Evolutionary conservation across 2,329 filamentous ascomycete species (phyloP), one percentile per base, ranked within the genome.

Genomic region (Penicillium verrucosum): DNA sequence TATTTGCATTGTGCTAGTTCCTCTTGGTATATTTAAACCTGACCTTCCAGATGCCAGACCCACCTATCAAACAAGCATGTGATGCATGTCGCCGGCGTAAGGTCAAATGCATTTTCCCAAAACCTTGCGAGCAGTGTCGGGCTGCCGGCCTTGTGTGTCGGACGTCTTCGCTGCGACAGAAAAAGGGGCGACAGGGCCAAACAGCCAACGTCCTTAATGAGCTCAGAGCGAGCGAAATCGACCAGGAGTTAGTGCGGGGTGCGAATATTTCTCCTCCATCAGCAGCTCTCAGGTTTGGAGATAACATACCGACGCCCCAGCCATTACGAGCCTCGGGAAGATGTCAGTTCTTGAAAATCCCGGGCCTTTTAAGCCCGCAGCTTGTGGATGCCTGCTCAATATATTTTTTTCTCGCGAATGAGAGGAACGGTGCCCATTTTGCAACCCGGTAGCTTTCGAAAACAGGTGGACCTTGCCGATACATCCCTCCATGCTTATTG

Each of bases 401-500:
- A 14, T 66, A 64, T 40, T 67, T 66, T 66, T 37, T 65, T 65
- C 29, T 52, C 60, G 1, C 58, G 62, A 2, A 63, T 67, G 61
- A 43, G 56, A 34, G 62, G 62, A 18, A 67, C 65, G 8, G 65
- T 74, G 1, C 72, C 72, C 1, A 64, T 75, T 11, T 30, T 75
- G 4, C 60, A 62, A 5, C 59, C 44, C 0, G 58, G 59, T 3
- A 45, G 63, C 0, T 59, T 74, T 30, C 56, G 66, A 48, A 49
- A 55, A 3, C 68, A 74, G 42, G 60, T 65, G 5, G 43, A 54
- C 11, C 59, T 60, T 2, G 58, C 64, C 32, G 51, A 61, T 3
- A 58, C 54, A 5, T 72, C 62, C 14, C 51, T 64, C 4, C 55
- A 60, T 14, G 63, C 69, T 7, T 69, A 63, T 29, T 70, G 69